Base-by-base conservation (phyloP, 345 rosid genomes). In the Moricandia moricandioides region DNA sequence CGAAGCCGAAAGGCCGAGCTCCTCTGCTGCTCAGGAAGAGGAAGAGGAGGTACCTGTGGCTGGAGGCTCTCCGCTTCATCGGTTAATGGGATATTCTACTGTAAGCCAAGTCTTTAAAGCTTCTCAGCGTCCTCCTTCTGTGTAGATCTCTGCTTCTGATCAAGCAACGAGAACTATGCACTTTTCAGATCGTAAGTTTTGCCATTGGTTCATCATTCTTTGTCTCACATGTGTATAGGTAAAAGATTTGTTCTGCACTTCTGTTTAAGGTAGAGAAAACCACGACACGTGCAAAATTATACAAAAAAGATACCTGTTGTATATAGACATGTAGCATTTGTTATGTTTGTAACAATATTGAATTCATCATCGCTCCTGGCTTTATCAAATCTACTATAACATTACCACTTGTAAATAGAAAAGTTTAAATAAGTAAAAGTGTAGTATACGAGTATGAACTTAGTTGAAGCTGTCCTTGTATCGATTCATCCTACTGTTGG, bases 61-160 rank as follows among this genome's bases (percentile, higher is more conserved):
- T 69, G 79, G 80, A 59, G 82, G 87, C 71, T 88, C 88, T 7
- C 92, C 88, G 2, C 95, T 94, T 72, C 98, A 94, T 78, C 77
- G 69, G 67, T 87, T 94, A 39, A 88, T 94, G 96, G 97, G 98
- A 47, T 94, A 90, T 81, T 78, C 91, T 73, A 87, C 98, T 6
- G 80, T 83, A n/a, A 82, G 88, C 74, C 86, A 81, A 74, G 76
- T 91, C 76, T 64, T 91, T 16, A 62, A 75, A 62, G 83, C 86
- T 27, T 51, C 69, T 17, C 70, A 66, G 16, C 74, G 72, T 29
- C 62, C 57, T 34, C 78, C 82, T 60, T 67, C 65, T 62, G 13
- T 61, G 33, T 67, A 68, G 71, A 55, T 67, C 57, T 49, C 49
- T 66, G 78, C 64, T 66, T 67, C 43, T 49, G 69, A 61, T 51